phyloP scores from a whole-genome alignment of 1,139 yeast species.

The Suhomyces wounanorum region DNA sequence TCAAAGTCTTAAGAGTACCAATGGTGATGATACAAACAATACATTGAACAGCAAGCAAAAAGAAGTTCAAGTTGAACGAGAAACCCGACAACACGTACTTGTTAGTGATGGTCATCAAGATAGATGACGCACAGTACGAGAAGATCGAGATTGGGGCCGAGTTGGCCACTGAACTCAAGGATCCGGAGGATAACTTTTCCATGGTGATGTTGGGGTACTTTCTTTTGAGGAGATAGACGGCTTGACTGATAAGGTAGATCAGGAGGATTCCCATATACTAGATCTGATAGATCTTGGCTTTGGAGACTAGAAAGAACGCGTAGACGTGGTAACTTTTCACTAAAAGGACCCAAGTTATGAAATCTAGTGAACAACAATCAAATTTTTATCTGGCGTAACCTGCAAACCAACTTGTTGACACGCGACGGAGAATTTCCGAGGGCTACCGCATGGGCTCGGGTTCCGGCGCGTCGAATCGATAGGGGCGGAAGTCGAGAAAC shows the following conservation, averaged over 20 bases:
- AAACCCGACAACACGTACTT: conserved; percentile 87
- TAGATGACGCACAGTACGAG: conserved; percentile 88
- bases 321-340: not conserved
- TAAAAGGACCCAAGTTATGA: not conserved
- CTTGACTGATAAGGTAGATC: conserved; percentile 42
- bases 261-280: conserved; percentile 46
- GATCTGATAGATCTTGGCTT: conserved; percentile 4
- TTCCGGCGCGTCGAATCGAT: not conserved
- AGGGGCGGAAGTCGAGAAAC: not conserved
- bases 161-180: conserved; percentile 55
- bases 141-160: conserved; percentile 85
- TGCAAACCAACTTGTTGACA: conserved; percentile 5
- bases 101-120: conserved; percentile 97
- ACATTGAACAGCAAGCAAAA: conserved; percentile 80
- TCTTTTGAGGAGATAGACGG: conserved; percentile 33
- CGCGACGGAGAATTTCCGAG: conserved; percentile 3
- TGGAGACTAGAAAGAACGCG: not conserved
- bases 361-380: conserved; percentile 12
- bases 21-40: conserved; percentile 79
- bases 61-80: conserved; percentile 85
- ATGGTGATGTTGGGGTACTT: conserved; percentile 23
- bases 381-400: conserved; percentile 9
- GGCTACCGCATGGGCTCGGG: not conserved
- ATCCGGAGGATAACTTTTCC: conserved; percentile 36
- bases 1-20: conserved; percentile 66